Base-by-base conservation (phyloP, 306 rosid species). In the Hylodesmum podocarpum region DNA sequence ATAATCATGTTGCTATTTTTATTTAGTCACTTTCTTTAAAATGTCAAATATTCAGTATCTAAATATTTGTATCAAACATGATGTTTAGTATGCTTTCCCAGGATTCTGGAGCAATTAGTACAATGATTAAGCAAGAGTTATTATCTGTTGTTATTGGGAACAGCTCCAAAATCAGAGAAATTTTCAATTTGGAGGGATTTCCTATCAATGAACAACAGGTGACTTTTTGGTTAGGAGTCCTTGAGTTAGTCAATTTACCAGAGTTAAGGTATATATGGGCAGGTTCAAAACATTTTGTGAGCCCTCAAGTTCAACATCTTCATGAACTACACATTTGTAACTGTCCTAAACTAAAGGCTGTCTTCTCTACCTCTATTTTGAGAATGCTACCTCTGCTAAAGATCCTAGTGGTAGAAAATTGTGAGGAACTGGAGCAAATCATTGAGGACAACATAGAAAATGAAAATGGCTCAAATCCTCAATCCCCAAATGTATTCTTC, bases 351-450 rank as follows among this genome's bases (percentile, higher is more conserved):
- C 57, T 50, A 50, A 50, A 50, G 25, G 27, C 25, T 74, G 14
- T 81, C 76, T 71, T 27, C 84, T 13, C 7, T 18, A 7, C 12
- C 27, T 34, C 77, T 46, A 47, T 76, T 27, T 16, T 53, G 19
- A 3, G 70, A 76, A 18, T 43, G 28, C 57, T 82, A 22, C 85
- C 81, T 12, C 27, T 51, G 27, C 64, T 82, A 44, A 21, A 9
- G 54, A 6, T 3, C 3, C 75, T 77, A 13, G 33, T 22, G 14
- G 43, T 70, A 41, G 19, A 3, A 28, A 16, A 46, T 0, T 82
- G 85, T 25, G 8, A 41, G 15, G 79, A 62, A 33, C 64, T 82
- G 21, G 71, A 77, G 70, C 57, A 82, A 10, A 41, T 82, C 15
- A 25, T 77, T 47, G 80, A 75, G 22, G 80, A 55, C 3, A 54